These are phyloP conservation scores for Quercus alba DNA, from an alignment of 306 rosid genomes.

Conservation along the genomic window DNA sequence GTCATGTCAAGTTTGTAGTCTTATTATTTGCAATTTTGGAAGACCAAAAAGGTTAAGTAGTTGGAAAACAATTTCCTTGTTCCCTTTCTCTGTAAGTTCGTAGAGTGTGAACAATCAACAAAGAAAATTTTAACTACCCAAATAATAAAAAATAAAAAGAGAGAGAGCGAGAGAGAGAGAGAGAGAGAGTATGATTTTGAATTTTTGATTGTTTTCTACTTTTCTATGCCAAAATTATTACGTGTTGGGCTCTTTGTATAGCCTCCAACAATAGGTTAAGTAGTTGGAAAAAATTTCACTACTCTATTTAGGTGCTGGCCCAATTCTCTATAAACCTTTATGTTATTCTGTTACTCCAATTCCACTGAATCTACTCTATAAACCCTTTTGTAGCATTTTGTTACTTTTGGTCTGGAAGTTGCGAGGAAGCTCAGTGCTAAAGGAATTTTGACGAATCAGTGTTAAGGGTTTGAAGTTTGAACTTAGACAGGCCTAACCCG, in stretches of 20 bases:
- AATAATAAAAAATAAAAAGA: too few species aligned
- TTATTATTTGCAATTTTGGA: conserved; percentile 19
- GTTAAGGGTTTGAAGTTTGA: too few species aligned
- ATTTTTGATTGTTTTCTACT: background rate
- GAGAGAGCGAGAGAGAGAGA: too few species aligned
- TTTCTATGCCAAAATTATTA: background rate
- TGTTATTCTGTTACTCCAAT: background rate
- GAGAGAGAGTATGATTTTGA: too few species aligned
- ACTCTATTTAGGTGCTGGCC: conserved; percentile 6
- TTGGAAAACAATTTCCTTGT: background rate
- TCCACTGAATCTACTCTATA: background rate
- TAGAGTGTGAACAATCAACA: conserved; percentile 1
- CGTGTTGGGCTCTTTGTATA: background rate
- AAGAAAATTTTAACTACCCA: background rate
- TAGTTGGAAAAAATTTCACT: background rate
- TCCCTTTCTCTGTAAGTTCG: conserved; percentile 21
- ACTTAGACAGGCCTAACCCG: background rate
- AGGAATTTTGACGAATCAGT: background rate
- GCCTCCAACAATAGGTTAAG: background rate
- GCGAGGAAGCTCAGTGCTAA: background rate
- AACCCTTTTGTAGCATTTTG: background rate
- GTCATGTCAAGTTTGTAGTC: conserved; percentile 9
- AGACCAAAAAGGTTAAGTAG: background rate
- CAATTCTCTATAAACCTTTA: background rate
- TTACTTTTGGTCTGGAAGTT: background rate